Conservation (phyloP, 2,329 filamentous ascomycete genomes). For the Fusarium coicis region DNA sequence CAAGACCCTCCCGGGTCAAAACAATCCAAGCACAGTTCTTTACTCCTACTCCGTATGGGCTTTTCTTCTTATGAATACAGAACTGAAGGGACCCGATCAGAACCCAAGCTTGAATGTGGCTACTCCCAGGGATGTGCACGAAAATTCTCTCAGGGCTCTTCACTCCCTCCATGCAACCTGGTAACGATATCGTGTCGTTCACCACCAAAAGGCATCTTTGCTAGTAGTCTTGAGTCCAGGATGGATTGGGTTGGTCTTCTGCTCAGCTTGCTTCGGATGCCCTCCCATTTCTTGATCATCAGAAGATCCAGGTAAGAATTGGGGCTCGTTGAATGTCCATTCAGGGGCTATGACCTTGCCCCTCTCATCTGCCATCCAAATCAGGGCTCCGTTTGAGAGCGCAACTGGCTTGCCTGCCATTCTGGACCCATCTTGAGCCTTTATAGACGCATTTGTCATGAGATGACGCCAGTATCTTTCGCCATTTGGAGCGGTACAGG, state of each 20-base stretch:
- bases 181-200: neutral
- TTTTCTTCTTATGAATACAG: neutral
- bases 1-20: neutral
- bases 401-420: constrained; percentile 18
- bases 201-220: constrained; percentile 12
- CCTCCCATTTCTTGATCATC: neutral
- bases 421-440: neutral
- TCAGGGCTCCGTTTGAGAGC: constrained; percentile 15
- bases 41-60: neutral
- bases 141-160: neutral
- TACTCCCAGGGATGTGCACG: neutral
- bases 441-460: constrained; percentile 5
- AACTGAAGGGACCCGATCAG: neutral
- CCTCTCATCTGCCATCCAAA: constrained; percentile 13
- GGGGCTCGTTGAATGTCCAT: constrained; percentile 22
- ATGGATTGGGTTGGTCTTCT: neutral
- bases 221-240: constrained; percentile 5
- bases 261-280: neutral
- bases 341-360: constrained; percentile 6
- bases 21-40: neutral
- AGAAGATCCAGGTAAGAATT: neutral
- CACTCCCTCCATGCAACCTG: neutral
- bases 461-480: constrained; percentile 24
- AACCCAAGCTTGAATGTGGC: neutral
- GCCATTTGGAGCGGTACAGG: neutral